Percentiles rank a stretch among this genome's conserved stretches.
Conservation (phyloP, 164 flowering plant species). For the Buxus sempervirens region DNA sequence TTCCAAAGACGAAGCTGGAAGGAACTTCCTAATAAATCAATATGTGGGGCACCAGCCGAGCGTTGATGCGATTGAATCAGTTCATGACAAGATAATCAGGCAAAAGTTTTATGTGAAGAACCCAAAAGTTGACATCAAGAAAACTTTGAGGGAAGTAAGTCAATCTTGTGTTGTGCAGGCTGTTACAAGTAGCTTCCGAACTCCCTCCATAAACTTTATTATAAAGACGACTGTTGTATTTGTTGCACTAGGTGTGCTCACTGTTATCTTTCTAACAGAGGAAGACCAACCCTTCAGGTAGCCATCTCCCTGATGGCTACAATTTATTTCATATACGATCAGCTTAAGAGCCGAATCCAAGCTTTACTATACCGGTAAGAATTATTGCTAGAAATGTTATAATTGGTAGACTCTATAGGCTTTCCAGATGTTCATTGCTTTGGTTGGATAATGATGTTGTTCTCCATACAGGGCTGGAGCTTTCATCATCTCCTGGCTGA, state of each 20-base stretch:
- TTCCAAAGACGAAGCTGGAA: slow-evolving; percentile 91
- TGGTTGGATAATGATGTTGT: not conserved
- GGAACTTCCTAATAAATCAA: slow-evolving; percentile 74
- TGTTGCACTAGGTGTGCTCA: slow-evolving; percentile 68
- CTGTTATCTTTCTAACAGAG: slow-evolving; percentile 88
- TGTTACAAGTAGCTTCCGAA: slow-evolving; percentile 64
- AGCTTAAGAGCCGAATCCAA: slow-evolving; percentile 68
- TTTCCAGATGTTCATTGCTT: not conserved
- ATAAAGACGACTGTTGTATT: slow-evolving; percentile 64
- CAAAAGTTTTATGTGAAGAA: slow-evolving; percentile 82
- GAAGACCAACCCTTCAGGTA: slow-evolving; percentile 96
- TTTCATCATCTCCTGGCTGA: slow-evolving; percentile 78
- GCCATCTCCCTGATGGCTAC: slow-evolving; percentile 75
- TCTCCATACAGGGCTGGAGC: slow-evolving; percentile 61
- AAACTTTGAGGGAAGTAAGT: slow-evolving; percentile 70
- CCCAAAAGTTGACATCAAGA: slow-evolving; percentile 79
- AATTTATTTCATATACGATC: slow-evolving; percentile 66
- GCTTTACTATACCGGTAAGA: slow-evolving; percentile 86
- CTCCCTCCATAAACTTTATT: slow-evolving; percentile 66
- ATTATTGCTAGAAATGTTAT: not conserved
- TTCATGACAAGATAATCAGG: slow-evolving; percentile 96
- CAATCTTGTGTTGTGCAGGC: slow-evolving; percentile 66
- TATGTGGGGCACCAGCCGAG: slow-evolving; percentile 89
- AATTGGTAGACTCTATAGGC: no score
- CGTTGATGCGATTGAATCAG: slow-evolving; percentile 90